Base-by-base conservation (phyloP, 116 monocot species). In the Papilionanthe hybrid region DNA sequence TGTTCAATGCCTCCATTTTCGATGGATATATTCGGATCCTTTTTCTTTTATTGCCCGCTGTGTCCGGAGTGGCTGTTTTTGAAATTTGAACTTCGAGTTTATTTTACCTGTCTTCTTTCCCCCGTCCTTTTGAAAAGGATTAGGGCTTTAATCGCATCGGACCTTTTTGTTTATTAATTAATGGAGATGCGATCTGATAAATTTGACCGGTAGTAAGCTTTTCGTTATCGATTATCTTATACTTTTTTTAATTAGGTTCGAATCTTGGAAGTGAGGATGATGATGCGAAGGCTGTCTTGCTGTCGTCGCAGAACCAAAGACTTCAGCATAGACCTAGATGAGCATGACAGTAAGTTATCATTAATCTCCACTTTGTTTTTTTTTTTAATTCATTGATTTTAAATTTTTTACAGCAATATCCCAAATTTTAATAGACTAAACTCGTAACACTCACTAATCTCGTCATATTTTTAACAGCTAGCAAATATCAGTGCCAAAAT, bases 241-340 rank as follows among this genome's bases (percentile, higher is more conserved):
- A 68, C 48, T 79, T 71, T 20, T 4, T 3, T 27, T 43, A 53
- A 27, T 30, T 18, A 55, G 55, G 19, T 57, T 75, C 28, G 55
- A 22, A 81, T 0, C 43, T 78, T n/a, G 13, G 1, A 42, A 58
- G 18, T 17, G n/a, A 77, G 60, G 15, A 20, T 41, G 11, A 83
- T 80, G 42, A 92, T 89, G 92, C 87, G 65, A 85, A 85, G 79
- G 23, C 79, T 92, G 69, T 87, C 67, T 50, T 92, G 92, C 82
- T 92, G 92, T 66, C 83, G 89, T 71, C 83, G 89, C 22, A 65
- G 89, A 45, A 63, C 87, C n/a, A 85, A 87, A 80, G 89, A 87
- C 56, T 58, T 87, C 80, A 92, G 92, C 80, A 41, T 92, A 37
- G 92, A 92, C 68, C 82, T 92, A 5, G 92, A 89, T 29, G 92